Evolutionary conservation across 257 asterid species (phyloP).

Genomic region (Rubia yunnanensis): DNA sequence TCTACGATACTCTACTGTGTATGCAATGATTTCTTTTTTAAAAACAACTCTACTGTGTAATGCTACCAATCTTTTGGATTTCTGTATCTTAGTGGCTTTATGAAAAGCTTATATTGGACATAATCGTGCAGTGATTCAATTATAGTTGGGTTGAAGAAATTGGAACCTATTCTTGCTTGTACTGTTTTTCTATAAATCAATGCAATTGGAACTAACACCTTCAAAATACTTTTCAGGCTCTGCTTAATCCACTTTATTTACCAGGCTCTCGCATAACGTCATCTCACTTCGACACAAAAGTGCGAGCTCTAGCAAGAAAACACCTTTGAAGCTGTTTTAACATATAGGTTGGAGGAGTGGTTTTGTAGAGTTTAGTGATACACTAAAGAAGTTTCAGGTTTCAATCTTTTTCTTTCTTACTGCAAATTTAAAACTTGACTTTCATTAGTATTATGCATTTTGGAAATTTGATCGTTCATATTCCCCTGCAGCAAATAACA

Average conservation of each 20-base stretch:
- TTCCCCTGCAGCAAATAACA: not conserved
- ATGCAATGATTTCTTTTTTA: too few species aligned
- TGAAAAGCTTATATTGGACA: not conserved
- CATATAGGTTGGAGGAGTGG: not conserved
- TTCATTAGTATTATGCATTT: not conserved
- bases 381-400: not conserved
- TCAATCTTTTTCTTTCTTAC: not conserved
- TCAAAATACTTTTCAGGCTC: constrained; percentile 48
- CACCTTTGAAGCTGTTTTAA: constrained; percentile 42
- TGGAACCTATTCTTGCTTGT: constrained; percentile 2
- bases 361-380: not conserved
- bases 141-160: not conserved
- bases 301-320: constrained; percentile 88
- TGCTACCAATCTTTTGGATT: not conserved
- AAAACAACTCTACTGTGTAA: too few species aligned
- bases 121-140: not conserved
- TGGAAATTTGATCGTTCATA: not conserved
- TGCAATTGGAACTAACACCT: constrained; percentile 4
- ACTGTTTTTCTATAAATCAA: not conserved
- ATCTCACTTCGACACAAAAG: constrained; percentile 96
- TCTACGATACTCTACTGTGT: not conserved
- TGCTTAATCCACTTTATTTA: constrained; percentile 87
- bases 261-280: constrained; percentile 95
- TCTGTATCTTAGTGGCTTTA: too few species aligned
- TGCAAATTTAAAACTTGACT: not conserved